phyloP scores from a whole-genome alignment of 495 filamentous ascomycete species.

The Aspergillus cavernicola region DNA sequence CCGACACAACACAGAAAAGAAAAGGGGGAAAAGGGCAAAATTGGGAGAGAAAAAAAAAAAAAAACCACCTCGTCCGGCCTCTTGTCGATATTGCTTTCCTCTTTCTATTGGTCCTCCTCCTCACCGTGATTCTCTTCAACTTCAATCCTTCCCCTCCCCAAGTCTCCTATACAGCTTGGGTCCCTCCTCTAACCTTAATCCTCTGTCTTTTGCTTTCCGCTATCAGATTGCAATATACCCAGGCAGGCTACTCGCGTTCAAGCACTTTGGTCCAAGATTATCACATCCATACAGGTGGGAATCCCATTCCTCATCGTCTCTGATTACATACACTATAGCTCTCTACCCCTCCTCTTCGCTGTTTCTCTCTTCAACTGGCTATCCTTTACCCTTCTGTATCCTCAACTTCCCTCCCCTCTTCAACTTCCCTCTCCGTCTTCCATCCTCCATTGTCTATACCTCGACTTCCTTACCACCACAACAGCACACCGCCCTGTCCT shows the following conservation, averaged over 20 bases:
- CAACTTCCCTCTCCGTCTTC: not conserved
- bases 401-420: too few relatives aligned
- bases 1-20: conserved; percentile 7
- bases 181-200: conserved; percentile 7
- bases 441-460: not conserved
- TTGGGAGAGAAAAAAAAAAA: conserved; percentile 7
- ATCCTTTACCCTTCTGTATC: too few relatives aligned
- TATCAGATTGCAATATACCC: conserved; percentile 12
- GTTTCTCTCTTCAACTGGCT: conserved; percentile 8
- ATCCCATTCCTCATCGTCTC: conserved; percentile 9
- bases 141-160: not conserved
- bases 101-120: conserved; percentile 1
- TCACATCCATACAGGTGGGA: conserved; percentile 10
- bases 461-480: not conserved
- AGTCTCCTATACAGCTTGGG: not conserved
- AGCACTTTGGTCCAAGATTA: conserved; percentile 3
- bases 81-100: not conserved
- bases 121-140: not conserved
- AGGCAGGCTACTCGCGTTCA: conserved; percentile 3
- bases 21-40: not conserved
- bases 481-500: not conserved
- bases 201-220: conserved; percentile 6
- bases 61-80: conserved; percentile 4
- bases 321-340: conserved; percentile 8
- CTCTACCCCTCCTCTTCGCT: conserved; percentile 1